Evolutionary conservation across 1,284 basidiomycete species (phyloP).

Genomic region (Waitea zeae): DNA sequence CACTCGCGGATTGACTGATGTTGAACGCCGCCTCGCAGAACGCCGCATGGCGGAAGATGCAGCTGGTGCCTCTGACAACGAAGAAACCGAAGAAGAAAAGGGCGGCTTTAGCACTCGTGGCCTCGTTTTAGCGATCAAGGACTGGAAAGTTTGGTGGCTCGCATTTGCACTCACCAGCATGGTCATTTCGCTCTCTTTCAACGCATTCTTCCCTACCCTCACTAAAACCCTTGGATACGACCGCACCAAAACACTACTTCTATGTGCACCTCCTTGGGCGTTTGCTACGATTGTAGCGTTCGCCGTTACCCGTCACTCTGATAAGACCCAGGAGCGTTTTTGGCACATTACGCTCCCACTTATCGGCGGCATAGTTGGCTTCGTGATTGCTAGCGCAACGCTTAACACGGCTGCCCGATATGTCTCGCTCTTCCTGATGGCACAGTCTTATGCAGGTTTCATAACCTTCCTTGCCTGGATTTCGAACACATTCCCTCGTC

Average conservation of each 20-base stretch:
- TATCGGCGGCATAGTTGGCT: slow-evolving; percentile 47
- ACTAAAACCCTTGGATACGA: slow-evolving; percentile 52
- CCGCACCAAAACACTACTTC: slow-evolving; percentile 44
- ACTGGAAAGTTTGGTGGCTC: slow-evolving; percentile 64
- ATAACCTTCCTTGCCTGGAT: slow-evolving; percentile 59
- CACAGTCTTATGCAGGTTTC: slow-evolving; percentile 55
- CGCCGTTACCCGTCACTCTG: slow-evolving; percentile 47
- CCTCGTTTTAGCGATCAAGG: slow-evolving; percentile 38
- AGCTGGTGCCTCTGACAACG: slow-evolving; percentile 29
- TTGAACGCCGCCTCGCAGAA: slow-evolving; percentile 50
- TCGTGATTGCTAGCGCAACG: slow-evolving; percentile 53
- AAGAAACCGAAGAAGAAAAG: slow-evolving; percentile 16
- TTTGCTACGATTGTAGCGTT: slow-evolving; percentile 43
- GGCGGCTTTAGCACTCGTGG: slow-evolving; percentile 29
- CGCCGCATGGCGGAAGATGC: slow-evolving; percentile 62
- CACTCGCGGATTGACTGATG: slow-evolving; percentile 36
- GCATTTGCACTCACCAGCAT: slow-evolving; percentile 35
- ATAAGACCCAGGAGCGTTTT: slow-evolving; percentile 46
- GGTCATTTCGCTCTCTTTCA: slow-evolving; percentile 54
- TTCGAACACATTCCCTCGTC: slow-evolving; percentile 46
- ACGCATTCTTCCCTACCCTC: slow-evolving; percentile 56
- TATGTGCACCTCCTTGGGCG: slow-evolving; percentile 66
- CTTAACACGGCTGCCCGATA: slow-evolving; percentile 54
- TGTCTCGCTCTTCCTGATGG: slow-evolving; percentile 64
- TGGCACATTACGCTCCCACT: slow-evolving; percentile 42